Evolutionary conservation across 805 yeast genomes (phyloP).

Genomic region (Pichia cabralensis): DNA sequence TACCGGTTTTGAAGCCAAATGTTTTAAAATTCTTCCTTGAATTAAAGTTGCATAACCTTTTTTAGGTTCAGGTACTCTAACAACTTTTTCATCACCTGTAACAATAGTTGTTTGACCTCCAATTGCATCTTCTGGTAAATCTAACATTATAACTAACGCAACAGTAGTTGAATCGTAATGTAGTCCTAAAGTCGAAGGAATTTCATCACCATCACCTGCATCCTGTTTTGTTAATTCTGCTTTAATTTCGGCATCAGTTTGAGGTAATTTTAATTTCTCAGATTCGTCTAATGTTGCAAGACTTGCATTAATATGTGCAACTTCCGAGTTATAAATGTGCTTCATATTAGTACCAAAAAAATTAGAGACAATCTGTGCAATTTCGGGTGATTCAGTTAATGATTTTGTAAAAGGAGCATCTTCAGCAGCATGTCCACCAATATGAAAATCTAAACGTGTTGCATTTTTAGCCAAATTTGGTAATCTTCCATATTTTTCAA

Average conservation of each 20-base stretch:
- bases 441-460: slow-evolving; percentile 32
- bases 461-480: slow-evolving; percentile 24
- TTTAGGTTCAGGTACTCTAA: slow-evolving; percentile 31
- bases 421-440: slow-evolving; percentile 38
- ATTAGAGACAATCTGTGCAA: slow-evolving; percentile 35
- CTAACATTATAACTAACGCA: slow-evolving; percentile 40
- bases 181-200: slow-evolving; percentile 38
- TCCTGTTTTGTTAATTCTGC: slow-evolving; percentile 7
- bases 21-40: slow-evolving; percentile 38
- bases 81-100: slow-evolving; percentile 30
- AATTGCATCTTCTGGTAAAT: slow-evolving; percentile 35
- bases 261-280: slow-evolving; percentile 7
- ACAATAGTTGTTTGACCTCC: slow-evolving; percentile 44
- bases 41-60: slow-evolving; percentile 35
- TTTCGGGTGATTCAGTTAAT: slow-evolving; percentile 44
- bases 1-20: slow-evolving; percentile 37
- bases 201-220: slow-evolving; percentile 24
- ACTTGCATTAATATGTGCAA: slow-evolving; percentile 42
- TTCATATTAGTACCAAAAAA: slow-evolving; percentile 43
- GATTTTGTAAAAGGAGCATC: slow-evolving; percentile 35
- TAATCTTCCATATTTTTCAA: slow-evolving; percentile 34
- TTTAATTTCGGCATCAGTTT: slow-evolving; percentile 9
- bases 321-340: slow-evolving; percentile 40
- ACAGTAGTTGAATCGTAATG: slow-evolving; percentile 39
- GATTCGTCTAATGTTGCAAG: slow-evolving; percentile 23